Evolutionary conservation across 2,329 filamentous ascomycete genomes (phyloP), one percentile per base, ranked within the genome.

Genomic region (Xylariaceae sp.): DNA sequence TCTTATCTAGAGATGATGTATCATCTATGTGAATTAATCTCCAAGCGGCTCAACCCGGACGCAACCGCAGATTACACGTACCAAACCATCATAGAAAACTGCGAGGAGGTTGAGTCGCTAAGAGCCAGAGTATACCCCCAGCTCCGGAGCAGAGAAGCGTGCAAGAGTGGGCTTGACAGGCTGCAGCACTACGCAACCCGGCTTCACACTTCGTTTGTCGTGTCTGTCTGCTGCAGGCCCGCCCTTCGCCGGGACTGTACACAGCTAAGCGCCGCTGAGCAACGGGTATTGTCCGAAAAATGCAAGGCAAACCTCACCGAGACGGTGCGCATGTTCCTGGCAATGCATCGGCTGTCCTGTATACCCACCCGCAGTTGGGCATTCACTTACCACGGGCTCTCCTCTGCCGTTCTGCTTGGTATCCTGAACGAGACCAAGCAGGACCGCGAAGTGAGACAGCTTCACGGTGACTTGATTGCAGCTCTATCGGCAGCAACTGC

Each of bases 321-420:
- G 54, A 82, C 78, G 9, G 78, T 83, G 9, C 71, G 76, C 28
- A 83, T 82, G 78, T 83, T 82, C 53, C 63, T 83, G 15, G 75
- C 78, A 12, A 83, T 83, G 78, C 78, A 83, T 56, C 78, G 81
- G 46, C 62, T 83, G 19, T 81, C 77, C 2, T 74, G 79, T 7
- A 81, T 82, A 32, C 78, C 78, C 1, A 83, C 78, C 0, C 67
- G 78, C 17, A 81, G 76, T 40, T 83, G 78, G 78, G 78, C 78
- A 0, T 82, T 82, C 44, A 83, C 78, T 1, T 82, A 82, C 41
- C 77, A 83, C 50, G 77, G 78, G 2, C 67, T 83, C 6, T 82
- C 78, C 7, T 83, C 78, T 0, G 78, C 78, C 1, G 68, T 83
- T 3, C 64, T 83, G 3, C 70, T 83, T 7, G 78, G 78, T 12